These are phyloP conservation scores for Neocatenulostroma microsporum DNA, from an alignment of 2,329 filamentous ascomycete genomes.

Conservation along the genomic window DNA sequence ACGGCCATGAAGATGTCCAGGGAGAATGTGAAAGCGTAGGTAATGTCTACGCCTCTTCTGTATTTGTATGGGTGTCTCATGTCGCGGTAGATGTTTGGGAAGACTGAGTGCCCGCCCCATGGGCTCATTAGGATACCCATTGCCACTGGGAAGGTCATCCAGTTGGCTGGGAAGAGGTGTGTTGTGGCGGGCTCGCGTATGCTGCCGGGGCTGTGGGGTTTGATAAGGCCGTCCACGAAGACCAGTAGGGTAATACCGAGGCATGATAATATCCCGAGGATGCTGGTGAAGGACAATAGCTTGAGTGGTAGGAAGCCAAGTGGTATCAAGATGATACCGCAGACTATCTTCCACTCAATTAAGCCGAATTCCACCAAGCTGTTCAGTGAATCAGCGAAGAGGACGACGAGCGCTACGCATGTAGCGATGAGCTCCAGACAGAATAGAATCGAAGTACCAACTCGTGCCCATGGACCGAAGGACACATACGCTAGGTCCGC, in stretches of 20 bases:
- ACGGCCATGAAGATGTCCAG: slow-evolving; percentile 77
- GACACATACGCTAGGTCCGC: slow-evolving; percentile 88
- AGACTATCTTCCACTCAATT: slow-evolving; percentile 76
- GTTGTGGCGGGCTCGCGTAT: slow-evolving; percentile 72
- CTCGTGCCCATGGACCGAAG: slow-evolving; percentile 72
- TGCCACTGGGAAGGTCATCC: slow-evolving; percentile 77
- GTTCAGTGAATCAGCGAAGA: slow-evolving; percentile 90
- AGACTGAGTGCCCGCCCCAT: slow-evolving; percentile 65
- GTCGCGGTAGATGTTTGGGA: slow-evolving; percentile 76
- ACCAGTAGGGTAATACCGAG: slow-evolving; percentile 81
- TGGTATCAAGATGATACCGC: slow-evolving; percentile 68
- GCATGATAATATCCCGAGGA: slow-evolving; percentile 85
- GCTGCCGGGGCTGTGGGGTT: slow-evolving; percentile 70
- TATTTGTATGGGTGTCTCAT: slow-evolving; percentile 82
- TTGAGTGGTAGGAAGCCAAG: slow-evolving; percentile 79
- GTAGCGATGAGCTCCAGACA: slow-evolving; percentile 79
- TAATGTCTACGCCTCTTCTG: slow-evolving; percentile 62
- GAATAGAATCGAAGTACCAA: slow-evolving; percentile 79
- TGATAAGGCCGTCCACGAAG: slow-evolving; percentile 77
- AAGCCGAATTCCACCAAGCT: slow-evolving; percentile 63
- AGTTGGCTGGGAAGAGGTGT: slow-evolving; percentile 75
- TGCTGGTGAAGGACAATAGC: slow-evolving; percentile 79
- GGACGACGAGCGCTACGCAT: slow-evolving; percentile 78
- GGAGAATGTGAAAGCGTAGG: slow-evolving; percentile 75
- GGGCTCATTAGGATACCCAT: slow-evolving; percentile 84